Evolutionary conservation across 1,139 yeast genomes (phyloP).

Genomic region (Sugiyamaella japonica): DNA sequence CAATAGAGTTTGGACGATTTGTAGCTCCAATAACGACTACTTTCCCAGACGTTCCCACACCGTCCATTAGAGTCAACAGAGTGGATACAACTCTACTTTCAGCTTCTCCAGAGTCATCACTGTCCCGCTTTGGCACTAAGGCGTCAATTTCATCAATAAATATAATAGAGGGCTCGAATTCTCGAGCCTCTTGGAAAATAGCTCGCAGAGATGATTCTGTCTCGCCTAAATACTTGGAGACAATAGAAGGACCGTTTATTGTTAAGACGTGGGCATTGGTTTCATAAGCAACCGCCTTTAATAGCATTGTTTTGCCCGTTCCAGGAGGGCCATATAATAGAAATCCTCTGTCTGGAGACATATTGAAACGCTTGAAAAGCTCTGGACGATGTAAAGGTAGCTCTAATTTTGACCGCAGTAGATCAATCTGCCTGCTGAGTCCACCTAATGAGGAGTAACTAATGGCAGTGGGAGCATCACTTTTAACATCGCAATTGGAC

Average conservation of each 20-base stretch:
- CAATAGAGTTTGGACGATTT: constrained; percentile 77
- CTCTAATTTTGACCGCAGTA: constrained; percentile 67
- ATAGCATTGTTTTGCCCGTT: constrained; percentile 90
- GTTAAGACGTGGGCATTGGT: constrained; percentile 74
- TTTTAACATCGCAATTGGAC: constrained; percentile 8
- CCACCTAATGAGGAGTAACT: constrained; percentile 74
- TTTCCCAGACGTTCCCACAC: constrained; percentile 68
- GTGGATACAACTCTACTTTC: constrained; percentile 91
- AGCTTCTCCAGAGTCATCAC: constrained; percentile 85
- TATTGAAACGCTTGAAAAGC: constrained; percentile 79
- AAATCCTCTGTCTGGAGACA: constrained; percentile 85
- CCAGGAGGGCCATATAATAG: constrained; percentile 96
- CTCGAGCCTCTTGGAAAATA: constrained; percentile 79
- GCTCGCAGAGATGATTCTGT: constrained; percentile 82
- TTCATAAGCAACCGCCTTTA: constrained; percentile 76
- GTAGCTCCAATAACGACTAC: constrained; percentile 81
- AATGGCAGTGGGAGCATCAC: constrained; percentile 45
- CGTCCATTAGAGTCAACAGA: constrained; percentile 83
- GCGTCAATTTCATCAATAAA: constrained; percentile 94
- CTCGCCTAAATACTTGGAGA: constrained; percentile 89
- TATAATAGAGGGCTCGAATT: constrained; percentile 81
- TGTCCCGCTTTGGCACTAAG: constrained; percentile 66
- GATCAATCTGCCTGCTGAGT: constrained; percentile 58
- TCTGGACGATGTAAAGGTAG: constrained; percentile 79
- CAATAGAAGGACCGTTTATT: constrained; percentile 88